Percentiles rank a stretch among this genome's conserved stretches.
These are phyloP conservation scores for Phialophora expanda DNA, from an alignment of 2,329 filamentous ascomycete genomes.

Conservation along the genomic window DNA sequence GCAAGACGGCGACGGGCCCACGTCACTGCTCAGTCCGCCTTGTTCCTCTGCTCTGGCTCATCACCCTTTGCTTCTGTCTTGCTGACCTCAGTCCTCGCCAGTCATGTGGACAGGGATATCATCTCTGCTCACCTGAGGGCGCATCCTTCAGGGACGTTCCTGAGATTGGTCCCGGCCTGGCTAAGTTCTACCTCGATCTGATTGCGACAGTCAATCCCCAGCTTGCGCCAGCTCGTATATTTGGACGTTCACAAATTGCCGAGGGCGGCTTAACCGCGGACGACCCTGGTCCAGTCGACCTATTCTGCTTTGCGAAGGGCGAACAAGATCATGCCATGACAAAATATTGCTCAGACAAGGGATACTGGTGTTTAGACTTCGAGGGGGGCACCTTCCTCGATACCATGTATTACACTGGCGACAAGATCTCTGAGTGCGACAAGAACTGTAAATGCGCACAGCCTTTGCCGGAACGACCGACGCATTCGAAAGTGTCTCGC, in stretches of 20 bases:
- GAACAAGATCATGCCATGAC: not conserved
- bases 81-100: slow-evolving; percentile 25
- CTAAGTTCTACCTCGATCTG: slow-evolving; percentile 43
- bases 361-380: not conserved
- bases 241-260: not conserved
- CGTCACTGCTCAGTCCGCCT: not conserved
- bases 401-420: not conserved
- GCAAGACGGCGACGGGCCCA: not conserved
- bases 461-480: not conserved
- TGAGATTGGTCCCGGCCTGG: slow-evolving; percentile 42
- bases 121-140: slow-evolving; percentile 43
- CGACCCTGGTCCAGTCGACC: not conserved
- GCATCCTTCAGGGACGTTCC: slow-evolving; percentile 40
- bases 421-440: not conserved
- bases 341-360: not conserved
- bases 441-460: not conserved
- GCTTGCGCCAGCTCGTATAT: slow-evolving; percentile 10
- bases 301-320: not conserved
- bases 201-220: slow-evolving; percentile 39
- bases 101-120: slow-evolving; percentile 41
- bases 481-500: not conserved
- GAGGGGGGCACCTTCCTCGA: not conserved
- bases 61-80: slow-evolving; percentile 14
- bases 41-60: slow-evolving; percentile 17
- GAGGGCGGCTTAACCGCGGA: not conserved